Evolutionary conservation across 1,284 basidiomycete genomes (phyloP), one percentile per base, ranked within the genome.

Genomic region (Sanghuangporus baumii): DNA sequence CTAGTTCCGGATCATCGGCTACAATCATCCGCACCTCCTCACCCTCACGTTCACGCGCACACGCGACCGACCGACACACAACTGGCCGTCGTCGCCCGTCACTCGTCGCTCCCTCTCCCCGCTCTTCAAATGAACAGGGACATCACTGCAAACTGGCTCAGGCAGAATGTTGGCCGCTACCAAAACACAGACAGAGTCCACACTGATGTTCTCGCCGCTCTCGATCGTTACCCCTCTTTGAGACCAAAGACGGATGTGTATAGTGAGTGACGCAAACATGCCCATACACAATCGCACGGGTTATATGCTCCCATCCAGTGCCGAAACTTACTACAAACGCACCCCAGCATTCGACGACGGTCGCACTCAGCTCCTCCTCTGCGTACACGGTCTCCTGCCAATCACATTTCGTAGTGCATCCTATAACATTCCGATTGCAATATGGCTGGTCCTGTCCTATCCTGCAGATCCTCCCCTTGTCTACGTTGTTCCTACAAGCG

Each of bases 401-500:
- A 96, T 99, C 67, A 74, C 81, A 0, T 98, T 87, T 75, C 84
- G 89, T 57, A 78, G 80, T 3, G 77, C 85, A 0, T 82, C 89
- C 0, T 99, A 99, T 79, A 93, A 99, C 74, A 98, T 99, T 68
- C 96, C 97, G 2, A 76, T 99, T 69, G 85, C 91, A 14, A 69
- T 97, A 66, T 99, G 96, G 96, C 69, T 97, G 50, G 82, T 92
- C 5, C 82, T 83, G 64, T 88, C 92, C 50, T 96, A 93, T 71
- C 94, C 94, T 2, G 79, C 81, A 50, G 78, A 81, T 37, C 86
- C 94, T 1, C 97, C 97, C 7, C 84, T 99, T 69, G 82, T 84
- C n/a, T 98, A 94, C 75, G 96, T 99, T 66, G 89, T 93, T 11
- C 96, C 97, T n/a, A 98, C 94, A 0, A 82, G 79, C 57, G 89